These are phyloP conservation scores for Talaromyces wortmannii DNA, from an alignment of 495 filamentous ascomycete species.

Conservation along the genomic window DNA sequence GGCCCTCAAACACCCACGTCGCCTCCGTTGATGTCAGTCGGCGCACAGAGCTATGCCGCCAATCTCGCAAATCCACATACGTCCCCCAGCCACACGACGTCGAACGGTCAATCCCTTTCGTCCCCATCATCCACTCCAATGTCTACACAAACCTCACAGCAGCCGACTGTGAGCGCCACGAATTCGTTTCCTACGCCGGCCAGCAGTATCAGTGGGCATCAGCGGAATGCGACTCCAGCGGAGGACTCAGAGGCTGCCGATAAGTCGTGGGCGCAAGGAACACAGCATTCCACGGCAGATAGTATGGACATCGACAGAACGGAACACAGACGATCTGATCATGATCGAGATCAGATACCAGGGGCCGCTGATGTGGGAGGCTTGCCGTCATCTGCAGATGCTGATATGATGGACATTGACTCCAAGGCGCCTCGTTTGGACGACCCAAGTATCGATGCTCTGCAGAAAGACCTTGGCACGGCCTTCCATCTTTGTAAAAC, in stretches of 20 bases:
- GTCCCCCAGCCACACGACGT: conserved; percentile 34
- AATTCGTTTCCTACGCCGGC: conserved; percentile 41
- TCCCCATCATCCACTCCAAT: conserved; percentile 40
- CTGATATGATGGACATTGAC: conserved; percentile 35
- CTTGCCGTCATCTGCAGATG: conserved; percentile 7
- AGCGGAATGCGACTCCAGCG: conserved; percentile 15
- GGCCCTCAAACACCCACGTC: conserved; percentile 40
- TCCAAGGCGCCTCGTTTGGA: conserved; percentile 5
- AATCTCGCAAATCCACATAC: conserved; percentile 38
- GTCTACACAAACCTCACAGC: conserved; percentile 40
- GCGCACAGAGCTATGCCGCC: conserved; percentile 41
- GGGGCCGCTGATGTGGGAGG: background rate
- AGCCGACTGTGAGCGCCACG: conserved; percentile 28
- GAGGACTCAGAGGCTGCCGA: conserved; percentile 26
- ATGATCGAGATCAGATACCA: conserved; percentile 18
- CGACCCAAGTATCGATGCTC: conserved; percentile 31
- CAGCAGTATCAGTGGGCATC: conserved; percentile 36
- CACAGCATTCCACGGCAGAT: conserved; percentile 13
- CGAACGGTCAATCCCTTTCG: conserved; percentile 26
- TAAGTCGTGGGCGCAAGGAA: conserved; percentile 19
- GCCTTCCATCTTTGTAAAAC: conserved; percentile 46
- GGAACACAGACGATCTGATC: conserved; percentile 30
- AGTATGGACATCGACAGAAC: conserved; percentile 10
- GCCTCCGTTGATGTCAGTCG: conserved; percentile 48
- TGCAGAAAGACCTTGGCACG: conserved; percentile 38